These are phyloP conservation scores for Sporothrix mexicana DNA, from an alignment of 2,329 filamentous ascomycete species.

Conservation along the genomic window DNA sequence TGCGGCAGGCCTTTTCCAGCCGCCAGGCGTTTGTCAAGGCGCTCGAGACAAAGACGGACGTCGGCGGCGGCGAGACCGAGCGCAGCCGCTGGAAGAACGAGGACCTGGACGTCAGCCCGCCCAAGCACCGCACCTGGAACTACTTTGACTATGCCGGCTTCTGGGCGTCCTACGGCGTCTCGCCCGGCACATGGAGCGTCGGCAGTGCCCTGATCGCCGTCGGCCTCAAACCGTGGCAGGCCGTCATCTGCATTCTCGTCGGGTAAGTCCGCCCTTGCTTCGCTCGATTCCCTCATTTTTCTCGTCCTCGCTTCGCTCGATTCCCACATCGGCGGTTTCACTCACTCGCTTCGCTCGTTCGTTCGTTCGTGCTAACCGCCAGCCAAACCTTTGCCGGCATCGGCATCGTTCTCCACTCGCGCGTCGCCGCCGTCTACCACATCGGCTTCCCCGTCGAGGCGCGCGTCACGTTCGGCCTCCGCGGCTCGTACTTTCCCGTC, in stretches of 20 bases:
- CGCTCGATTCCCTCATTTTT: not conserved
- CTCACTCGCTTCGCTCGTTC: not conserved
- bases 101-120: slow-evolving; percentile 27
- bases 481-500: slow-evolving; percentile 62
- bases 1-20: slow-evolving; percentile 1
- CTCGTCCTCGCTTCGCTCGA: not conserved
- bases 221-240: slow-evolving; percentile 24
- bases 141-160: slow-evolving; percentile 22
- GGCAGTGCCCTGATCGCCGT: slow-evolving; percentile 20
- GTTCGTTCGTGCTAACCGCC: not conserved
- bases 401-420: slow-evolving; percentile 23
- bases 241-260: slow-evolving; percentile 18
- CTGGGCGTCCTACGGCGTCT: slow-evolving; percentile 21
- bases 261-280: slow-evolving; percentile 8
- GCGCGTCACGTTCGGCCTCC: slow-evolving; percentile 15
- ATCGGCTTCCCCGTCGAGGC: slow-evolving; percentile 26
- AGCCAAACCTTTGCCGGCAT: not conserved
- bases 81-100: slow-evolving; percentile 26
- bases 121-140: slow-evolving; percentile 23
- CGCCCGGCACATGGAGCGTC: slow-evolving; percentile 24
- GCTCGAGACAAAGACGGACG: not conserved
- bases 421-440: slow-evolving; percentile 24
- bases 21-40: slow-evolving; percentile 1
- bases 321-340: too few species aligned
- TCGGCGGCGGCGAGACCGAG: not conserved